A percentile compares a stretch with the other conserved stretches of the same genome.
These are phyloP conservation scores for Botrytis galanthina DNA, from an alignment of 2,329 filamentous ascomycete species.

Conservation along the genomic window DNA sequence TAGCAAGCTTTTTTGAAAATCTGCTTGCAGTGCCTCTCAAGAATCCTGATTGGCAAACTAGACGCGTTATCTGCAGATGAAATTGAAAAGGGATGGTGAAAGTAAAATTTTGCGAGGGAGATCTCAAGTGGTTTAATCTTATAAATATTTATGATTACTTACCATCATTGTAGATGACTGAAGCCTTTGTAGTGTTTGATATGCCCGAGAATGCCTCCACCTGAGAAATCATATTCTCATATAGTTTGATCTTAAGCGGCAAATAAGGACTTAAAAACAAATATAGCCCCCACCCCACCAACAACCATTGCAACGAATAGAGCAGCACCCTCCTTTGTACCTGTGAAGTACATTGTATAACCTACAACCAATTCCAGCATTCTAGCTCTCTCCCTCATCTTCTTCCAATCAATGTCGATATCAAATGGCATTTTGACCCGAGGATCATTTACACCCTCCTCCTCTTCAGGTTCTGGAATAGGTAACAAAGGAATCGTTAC, in stretches of 20 bases:
- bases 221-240: neutral
- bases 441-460: constrained; percentile 39
- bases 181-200: neutral
- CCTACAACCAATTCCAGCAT: constrained; percentile 60
- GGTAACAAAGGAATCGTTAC: constrained; percentile 59
- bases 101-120: neutral
- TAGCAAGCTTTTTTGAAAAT: neutral
- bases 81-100: neutral
- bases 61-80: neutral
- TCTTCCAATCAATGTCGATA: constrained; percentile 56
- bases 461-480: constrained; percentile 40
- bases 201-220: neutral
- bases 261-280: constrained; percentile 29
- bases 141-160: constrained; percentile 4
- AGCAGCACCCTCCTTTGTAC: constrained; percentile 37
- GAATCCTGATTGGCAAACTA: neutral
- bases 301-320: constrained; percentile 34
- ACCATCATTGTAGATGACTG: neutral
- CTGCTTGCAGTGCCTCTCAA: neutral
- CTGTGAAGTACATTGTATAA: constrained; percentile 46
- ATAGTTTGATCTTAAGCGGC: neutral
- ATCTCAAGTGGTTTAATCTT: neutral
- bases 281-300: constrained; percentile 35
- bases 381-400: constrained; percentile 52
- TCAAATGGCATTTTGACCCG: constrained; percentile 53